These are phyloP conservation scores for Mycena latifolia DNA, from an alignment of 768 basidiomycete species.

Conservation along the genomic window DNA sequence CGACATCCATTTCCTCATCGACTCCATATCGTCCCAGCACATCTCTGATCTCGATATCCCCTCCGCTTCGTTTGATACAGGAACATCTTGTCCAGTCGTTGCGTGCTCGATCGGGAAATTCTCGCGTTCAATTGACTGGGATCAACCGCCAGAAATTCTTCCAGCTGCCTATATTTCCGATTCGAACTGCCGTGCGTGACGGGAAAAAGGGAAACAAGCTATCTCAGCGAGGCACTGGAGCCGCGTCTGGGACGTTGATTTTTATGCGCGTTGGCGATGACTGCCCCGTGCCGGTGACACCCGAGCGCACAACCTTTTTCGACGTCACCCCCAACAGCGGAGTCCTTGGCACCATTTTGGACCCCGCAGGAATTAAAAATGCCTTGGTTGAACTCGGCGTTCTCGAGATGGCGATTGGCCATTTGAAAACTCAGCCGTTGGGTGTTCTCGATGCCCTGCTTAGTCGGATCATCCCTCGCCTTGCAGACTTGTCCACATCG, in stretches of 20 bases:
- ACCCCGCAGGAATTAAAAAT: neutral
- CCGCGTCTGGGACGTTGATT: constrained; percentile 20
- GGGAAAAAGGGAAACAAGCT: constrained; percentile 9
- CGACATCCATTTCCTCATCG: constrained; percentile 20
- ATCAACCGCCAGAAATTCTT: constrained; percentile 17
- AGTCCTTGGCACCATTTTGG: constrained; percentile 22
- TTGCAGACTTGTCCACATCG: constrained; percentile 19
- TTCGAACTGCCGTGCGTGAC: constrained; percentile 20
- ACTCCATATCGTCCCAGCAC: constrained; percentile 12
- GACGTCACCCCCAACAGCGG: constrained; percentile 27
- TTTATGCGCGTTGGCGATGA: constrained; percentile 30
- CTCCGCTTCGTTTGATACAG: constrained; percentile 27
- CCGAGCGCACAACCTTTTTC: constrained; percentile 29
- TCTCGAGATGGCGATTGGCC: constrained; percentile 29
- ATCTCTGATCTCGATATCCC: constrained; percentile 10
- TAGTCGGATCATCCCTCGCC: constrained; percentile 29
- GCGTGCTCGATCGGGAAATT: neutral
- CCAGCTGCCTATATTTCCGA: constrained; percentile 37
- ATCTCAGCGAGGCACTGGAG: constrained; percentile 11
- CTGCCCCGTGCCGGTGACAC: constrained; percentile 33
- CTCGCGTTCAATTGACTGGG: neutral
- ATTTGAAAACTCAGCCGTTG: constrained; percentile 28
- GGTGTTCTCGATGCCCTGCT: constrained; percentile 31
- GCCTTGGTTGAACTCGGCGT: constrained; percentile 34
- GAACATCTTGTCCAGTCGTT: constrained; percentile 29